Base-by-base conservation (phyloP, 2,329 filamentous ascomycete species). In the Pestalotiopsis sp. region DNA sequence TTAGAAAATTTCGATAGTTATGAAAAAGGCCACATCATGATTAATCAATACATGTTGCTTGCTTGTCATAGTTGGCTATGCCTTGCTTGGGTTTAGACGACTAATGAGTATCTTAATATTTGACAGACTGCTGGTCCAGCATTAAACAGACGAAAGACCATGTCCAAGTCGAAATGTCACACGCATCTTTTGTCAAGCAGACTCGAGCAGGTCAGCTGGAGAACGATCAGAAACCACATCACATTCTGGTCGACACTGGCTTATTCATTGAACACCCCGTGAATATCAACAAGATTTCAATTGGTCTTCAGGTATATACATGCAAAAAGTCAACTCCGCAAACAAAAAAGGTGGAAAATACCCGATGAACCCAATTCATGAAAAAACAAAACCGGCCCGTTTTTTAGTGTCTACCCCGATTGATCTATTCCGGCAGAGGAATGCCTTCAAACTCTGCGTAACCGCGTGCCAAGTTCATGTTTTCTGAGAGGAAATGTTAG, bases 391-490 rank as follows among this genome's bases (percentile, higher is more conserved):
- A 24, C 24, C n/a, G 10, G 24, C 26, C 52, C 44, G 11, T 60
- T 66, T 66, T 61, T 44, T 38, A 67, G 26, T 26, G 17, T 70
- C 70, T 73, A 75, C 57, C 58, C 30, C 30, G 7, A 35, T 35
- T 61, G 58, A 40, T 61, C 58, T 61, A 61, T 61, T 74, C 67
- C 73, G 73, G 70, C 40, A 68, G 66, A 52, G 90, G 90, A 72
- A 92, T 92, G 55, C 90, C 90, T 73, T 92, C 89, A 74, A 89
- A 92, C 81, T 92, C 90, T 66, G 85, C 86, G 78, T 92, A 92
- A 30, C 90, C 90, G 13, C 92, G 84, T 63, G 90, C 89, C 70
- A 92, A 79, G 78, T 92, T 92, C 89, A 92, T 92, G 77, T 92
- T 92, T 83, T 92, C 85, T 87, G 75, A 71, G 48, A 17, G 7